Evolutionary conservation across 805 yeast genomes (phyloP), one percentile per base, ranked within the genome.

Genomic region (Wickerhamiella galacta): DNA sequence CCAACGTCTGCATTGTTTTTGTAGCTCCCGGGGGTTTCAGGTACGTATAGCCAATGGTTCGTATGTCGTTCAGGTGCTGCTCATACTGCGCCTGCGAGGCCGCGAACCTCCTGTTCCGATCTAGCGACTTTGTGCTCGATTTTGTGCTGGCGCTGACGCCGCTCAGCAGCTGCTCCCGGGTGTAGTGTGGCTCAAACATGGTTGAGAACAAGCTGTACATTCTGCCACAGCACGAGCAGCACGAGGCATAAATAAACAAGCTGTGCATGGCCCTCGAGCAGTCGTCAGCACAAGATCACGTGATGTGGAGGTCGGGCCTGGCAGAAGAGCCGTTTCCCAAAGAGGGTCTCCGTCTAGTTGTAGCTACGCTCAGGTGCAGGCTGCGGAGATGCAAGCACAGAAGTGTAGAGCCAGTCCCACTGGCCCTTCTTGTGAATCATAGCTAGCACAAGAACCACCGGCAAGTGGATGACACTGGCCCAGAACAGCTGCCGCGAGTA

Each of bases 371-470:
- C n/a, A n/a, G n/a, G n/a, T n/a, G n/a, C n/a, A n/a, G n/a, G n/a
- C n/a, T n/a, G n/a, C n/a, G n/a, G n/a, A n/a, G n/a, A n/a, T n/a
- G n/a, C n/a, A n/a, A n/a, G n/a, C n/a, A 20, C 7, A 20, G 22
- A 20, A 20, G 7, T 41, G 19, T 39, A 43, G 2, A 75, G 45
- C 62, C 79, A 65, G 49, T 83, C 93, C 95, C 95, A 87, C 51
- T 83, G 82, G 4, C 95, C 95, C 52, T 75, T 75, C 56, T 90
- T 90, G 55, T 90, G 96, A 32, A 90, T 53, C 83, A 90, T 87
- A 1, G 96, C 95, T 39, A 90, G 59, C 14, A 83, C 75, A 34
- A 90, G 59, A 11, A 92, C 76, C 0, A 78, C 85, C 0, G 99
- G 98, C 29, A 90, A 58, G 46, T 90, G 96, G 73, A 87, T 72